phyloP scores from a whole-genome alignment of 2,329 filamentous ascomycete genomes.

The Mycosphaerella sp. region DNA sequence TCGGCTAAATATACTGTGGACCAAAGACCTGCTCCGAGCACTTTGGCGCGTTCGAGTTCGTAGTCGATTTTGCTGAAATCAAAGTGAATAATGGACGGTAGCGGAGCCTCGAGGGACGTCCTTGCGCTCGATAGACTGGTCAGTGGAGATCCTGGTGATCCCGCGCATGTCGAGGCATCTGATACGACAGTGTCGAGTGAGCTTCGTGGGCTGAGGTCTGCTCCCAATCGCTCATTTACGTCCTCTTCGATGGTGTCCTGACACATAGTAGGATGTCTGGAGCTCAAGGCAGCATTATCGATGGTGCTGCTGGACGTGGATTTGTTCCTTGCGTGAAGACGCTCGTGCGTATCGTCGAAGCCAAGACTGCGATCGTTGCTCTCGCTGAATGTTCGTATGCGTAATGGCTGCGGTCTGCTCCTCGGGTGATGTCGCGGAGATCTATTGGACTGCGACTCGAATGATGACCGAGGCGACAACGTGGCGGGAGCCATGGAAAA shows the following conservation, averaged over 20 bases:
- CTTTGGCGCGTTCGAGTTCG: conserved; percentile 31
- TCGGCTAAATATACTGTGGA: conserved; percentile 34
- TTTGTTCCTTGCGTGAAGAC: conserved; percentile 17
- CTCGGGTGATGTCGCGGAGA: conserved; percentile 9
- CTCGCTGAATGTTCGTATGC: conserved; percentile 20
- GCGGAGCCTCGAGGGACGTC: conserved; percentile 16
- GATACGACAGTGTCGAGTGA: conserved; percentile 16
- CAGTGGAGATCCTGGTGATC: conserved; percentile 15
- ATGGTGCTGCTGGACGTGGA: conserved; percentile 12
- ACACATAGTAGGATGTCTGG: conserved; percentile 3
- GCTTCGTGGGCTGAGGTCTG: conserved; percentile 24
- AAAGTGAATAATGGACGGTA: conserved; percentile 17
- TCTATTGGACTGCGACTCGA: not conserved
- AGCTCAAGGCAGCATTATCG: conserved; percentile 14
- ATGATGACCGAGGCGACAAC: not conserved
- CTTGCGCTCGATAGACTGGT: conserved; percentile 19
- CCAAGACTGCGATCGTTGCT: conserved; percentile 13
- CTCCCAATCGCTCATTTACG: conserved; percentile 42
- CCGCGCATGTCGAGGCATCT: conserved; percentile 14
- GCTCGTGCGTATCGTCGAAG: conserved; percentile 14
- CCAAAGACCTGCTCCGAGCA: conserved; percentile 35
- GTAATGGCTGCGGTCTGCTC: conserved; percentile 20
- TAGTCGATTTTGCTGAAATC: conserved; percentile 31
- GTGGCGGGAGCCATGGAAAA: conserved; percentile 3
- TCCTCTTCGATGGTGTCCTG: conserved; percentile 50